Conservation (phyloP, 352 stramenopile species). For the Achlya hypogyna region DNA sequence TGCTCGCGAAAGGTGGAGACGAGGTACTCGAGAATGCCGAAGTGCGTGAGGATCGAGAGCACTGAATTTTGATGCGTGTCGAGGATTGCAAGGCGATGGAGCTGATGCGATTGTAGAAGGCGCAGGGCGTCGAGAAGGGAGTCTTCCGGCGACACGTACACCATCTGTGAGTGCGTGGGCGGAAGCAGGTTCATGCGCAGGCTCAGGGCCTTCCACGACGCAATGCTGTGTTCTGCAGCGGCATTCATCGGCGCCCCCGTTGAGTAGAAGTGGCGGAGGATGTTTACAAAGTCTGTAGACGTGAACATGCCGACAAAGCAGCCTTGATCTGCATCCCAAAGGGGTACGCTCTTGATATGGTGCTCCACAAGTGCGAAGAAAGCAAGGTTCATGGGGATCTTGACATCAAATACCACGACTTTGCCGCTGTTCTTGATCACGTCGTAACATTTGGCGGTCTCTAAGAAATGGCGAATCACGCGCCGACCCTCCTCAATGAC, state of each 20-base stretch:
- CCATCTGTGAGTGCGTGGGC: conserved; percentile 32
- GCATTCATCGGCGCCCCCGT: conserved; percentile 86
- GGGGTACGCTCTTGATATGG: conserved; percentile 95
- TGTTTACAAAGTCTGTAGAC: conserved; percentile 97
- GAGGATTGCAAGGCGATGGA: conserved; percentile 93
- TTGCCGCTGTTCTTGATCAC: conserved; percentile 95
- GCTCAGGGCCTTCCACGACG: conserved; percentile 39
- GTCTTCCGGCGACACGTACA: conserved; percentile 79
- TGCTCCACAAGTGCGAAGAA: conserved; percentile 99
- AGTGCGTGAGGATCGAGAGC: conserved; percentile 90
- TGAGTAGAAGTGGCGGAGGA: conserved; percentile 91
- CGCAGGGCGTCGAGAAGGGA: conserved; percentile 87
- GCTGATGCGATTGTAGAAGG: conserved; percentile 69
- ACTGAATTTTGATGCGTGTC: conserved; percentile 90
- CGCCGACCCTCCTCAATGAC: conserved; percentile 63
- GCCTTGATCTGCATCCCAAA: conserved; percentile 92
- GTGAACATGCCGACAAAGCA: conserved; percentile 97
- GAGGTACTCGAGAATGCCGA: conserved; percentile 91
- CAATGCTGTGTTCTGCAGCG: conserved; percentile 77
- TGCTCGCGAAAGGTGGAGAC: conserved; percentile 96
- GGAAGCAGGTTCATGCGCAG: background rate
- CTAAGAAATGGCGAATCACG: conserved; percentile 86
- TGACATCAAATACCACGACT: conserved; percentile 97
- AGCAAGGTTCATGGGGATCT: conserved; percentile 97
- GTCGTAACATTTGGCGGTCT: conserved; percentile 88